These are phyloP conservation scores for Lepraria neglecta DNA, from an alignment of 495 filamentous ascomycete species.

Conservation along the genomic window DNA sequence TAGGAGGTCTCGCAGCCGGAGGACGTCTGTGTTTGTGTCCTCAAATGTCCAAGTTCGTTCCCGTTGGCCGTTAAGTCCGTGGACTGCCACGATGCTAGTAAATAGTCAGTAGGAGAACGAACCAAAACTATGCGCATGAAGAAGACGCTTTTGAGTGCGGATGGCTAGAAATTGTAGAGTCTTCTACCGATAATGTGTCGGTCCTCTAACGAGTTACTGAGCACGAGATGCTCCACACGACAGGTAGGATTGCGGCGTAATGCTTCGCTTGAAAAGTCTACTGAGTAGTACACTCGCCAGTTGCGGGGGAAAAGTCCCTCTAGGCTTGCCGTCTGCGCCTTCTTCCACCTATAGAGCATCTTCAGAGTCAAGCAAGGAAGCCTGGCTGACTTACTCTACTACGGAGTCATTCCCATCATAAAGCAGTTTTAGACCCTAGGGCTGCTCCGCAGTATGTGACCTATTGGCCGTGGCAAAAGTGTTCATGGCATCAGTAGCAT, in stretches of 20 bases:
- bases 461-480: no score
- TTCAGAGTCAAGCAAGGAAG: no score
- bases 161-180: no score
- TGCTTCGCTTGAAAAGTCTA: not conserved
- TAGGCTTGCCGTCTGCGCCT: no score
- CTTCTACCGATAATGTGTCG: no score
- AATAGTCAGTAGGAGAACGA: not conserved
- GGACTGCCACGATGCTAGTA: conserved; percentile 31
- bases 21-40: conserved; percentile 26
- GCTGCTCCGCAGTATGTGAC: not conserved
- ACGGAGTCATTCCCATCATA: not conserved
- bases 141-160: no score
- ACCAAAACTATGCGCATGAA: not conserved
- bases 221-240: no score
- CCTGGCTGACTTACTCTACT: conserved; percentile 1
- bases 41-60: conserved; percentile 36
- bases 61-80: conserved; percentile 32
- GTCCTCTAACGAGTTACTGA: no score
- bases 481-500: no score
- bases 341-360: no score
- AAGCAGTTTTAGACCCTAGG: conserved; percentile 1
- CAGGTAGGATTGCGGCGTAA: no score
- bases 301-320: not conserved
- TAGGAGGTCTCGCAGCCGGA: conserved; percentile 48
- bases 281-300: no score